Evolutionary conservation across 2,329 filamentous ascomycete species (phyloP).

Genomic region (Colletotrichum somersetense): DNA sequence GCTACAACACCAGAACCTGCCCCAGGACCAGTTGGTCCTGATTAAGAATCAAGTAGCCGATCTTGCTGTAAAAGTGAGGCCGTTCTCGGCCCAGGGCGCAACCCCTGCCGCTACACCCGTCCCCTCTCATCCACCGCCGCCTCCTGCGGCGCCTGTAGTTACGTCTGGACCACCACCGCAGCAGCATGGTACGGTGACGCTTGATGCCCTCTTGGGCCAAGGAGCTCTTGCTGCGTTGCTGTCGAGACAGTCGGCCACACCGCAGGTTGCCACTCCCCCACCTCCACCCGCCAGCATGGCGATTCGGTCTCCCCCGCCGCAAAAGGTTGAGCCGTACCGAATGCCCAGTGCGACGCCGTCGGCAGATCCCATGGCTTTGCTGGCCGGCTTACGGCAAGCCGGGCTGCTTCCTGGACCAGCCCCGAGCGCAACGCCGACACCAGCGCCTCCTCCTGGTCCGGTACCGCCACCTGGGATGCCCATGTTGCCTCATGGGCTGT

Average conservation of each 20-base stretch:
- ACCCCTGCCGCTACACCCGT: conserved; percentile 56
- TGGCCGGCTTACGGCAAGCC: conserved; percentile 76
- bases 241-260: conserved; percentile 64
- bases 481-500: conserved; percentile 45
- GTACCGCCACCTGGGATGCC: conserved; percentile 48
- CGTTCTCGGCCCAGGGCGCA: conserved; percentile 57
- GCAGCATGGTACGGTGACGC: conserved; percentile 54
- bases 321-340: conserved; percentile 55
- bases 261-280: conserved; percentile 62
- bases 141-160: conserved; percentile 51
- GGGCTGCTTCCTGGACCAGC: conserved; percentile 69
- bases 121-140: conserved; percentile 51
- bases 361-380: conserved; percentile 68
- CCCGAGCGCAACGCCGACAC: conserved; percentile 53
- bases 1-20: conserved; percentile 81
- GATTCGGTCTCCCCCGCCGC: conserved; percentile 64
- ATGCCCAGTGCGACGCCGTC: conserved; percentile 53
- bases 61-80: conserved; percentile 75
- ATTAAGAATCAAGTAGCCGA: conserved; percentile 88
- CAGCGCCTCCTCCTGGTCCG: conserved; percentile 45
- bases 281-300: conserved; percentile 52
- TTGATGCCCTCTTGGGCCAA: conserved; percentile 71
- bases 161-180: conserved; percentile 45
- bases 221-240: conserved; percentile 71
- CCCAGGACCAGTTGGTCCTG: conserved; percentile 83